Percentiles rank a stretch among this genome's conserved stretches.
Evolutionary conservation across 2,329 filamentous ascomycete genomes (phyloP).

Genomic region (Aureobasidium musti): DNA sequence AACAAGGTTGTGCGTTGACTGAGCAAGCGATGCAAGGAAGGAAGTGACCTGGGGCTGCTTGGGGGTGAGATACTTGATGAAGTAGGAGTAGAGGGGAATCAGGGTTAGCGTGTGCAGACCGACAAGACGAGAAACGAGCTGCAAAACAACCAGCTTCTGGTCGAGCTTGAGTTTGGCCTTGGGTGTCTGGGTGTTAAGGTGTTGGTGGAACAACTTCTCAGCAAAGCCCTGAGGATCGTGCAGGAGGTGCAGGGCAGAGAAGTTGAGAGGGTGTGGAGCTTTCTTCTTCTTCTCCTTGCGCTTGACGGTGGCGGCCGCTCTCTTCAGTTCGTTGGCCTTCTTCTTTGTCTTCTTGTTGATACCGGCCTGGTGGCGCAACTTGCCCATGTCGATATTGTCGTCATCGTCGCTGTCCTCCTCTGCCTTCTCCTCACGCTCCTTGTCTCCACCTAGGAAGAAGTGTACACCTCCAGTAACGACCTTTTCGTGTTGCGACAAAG

Average conservation of each 20-base stretch:
- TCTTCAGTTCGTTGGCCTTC: constrained; percentile 74
- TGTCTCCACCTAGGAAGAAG: constrained; percentile 95
- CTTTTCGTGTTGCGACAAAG: constrained; percentile 87
- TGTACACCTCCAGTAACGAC: constrained; percentile 82
- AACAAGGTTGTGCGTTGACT: constrained; percentile 86
- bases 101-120: constrained; percentile 91
- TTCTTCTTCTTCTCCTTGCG: constrained; percentile 83
- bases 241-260: constrained; percentile 89
- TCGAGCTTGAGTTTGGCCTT: constrained; percentile 85
- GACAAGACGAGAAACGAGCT: constrained; percentile 86
- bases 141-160: constrained; percentile 83
- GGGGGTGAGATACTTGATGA: constrained; percentile 84
- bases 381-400: constrained; percentile 71
- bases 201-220: constrained; percentile 85
- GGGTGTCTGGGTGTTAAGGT: constrained; percentile 70
- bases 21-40: constrained; percentile 87
- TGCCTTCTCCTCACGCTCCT: constrained; percentile 83
- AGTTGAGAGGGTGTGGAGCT: constrained; percentile 85
- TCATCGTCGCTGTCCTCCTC: constrained; percentile 88
- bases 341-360: constrained; percentile 99
- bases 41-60: constrained; percentile 88
- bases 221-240: constrained; percentile 95
- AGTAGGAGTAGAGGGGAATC: constrained; percentile 91
- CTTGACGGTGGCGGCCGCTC: constrained; percentile 79
- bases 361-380: constrained; percentile 77